Evolutionary conservation across 306 rosid species (phyloP).

Genomic region (Dicorynia guianensis): DNA sequence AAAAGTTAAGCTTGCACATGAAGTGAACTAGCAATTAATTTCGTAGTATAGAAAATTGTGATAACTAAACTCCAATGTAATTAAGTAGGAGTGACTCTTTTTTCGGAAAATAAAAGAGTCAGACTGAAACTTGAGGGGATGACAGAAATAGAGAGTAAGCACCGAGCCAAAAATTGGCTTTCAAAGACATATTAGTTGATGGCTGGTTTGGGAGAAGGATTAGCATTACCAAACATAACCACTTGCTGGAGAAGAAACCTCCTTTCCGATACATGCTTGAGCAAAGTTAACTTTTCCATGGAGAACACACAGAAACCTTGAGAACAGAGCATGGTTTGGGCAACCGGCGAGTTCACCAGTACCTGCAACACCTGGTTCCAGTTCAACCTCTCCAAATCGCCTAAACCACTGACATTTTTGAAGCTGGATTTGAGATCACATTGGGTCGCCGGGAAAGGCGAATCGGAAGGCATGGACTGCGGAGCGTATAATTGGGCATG

Average conservation of each 20-base stretch:
- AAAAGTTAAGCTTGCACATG: no score
- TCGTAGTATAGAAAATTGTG: no score
- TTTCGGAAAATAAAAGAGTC: neutral
- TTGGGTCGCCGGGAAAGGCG: neutral
- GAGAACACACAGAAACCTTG: slow-evolving; percentile 74
- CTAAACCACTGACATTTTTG: slow-evolving; percentile 8
- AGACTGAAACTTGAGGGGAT: neutral
- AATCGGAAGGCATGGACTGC: slow-evolving; percentile 64
- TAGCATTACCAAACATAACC: neutral
- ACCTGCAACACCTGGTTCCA: slow-evolving; percentile 76
- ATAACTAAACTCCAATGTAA: neutral
- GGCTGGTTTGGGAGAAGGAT: slow-evolving; percentile 35
- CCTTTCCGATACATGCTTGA: slow-evolving; percentile 42
- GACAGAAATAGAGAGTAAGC: neutral
- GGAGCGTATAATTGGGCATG: slow-evolving; percentile 72
- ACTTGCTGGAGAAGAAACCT: slow-evolving; percentile 18
- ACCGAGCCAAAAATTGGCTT: neutral
- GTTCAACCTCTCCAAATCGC: slow-evolving; percentile 61
- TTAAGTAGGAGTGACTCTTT: no score
- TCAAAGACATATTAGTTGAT: slow-evolving; percentile 19
- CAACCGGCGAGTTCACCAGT: slow-evolving; percentile 75
- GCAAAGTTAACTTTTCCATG: slow-evolving; percentile 58
- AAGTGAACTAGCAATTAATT: no score
- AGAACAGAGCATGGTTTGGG: slow-evolving; percentile 69
- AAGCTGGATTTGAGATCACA: neutral